Evolutionary conservation across 2,329 filamentous ascomycete species (phyloP), one percentile per base, ranked within the genome.

Genomic region (Ophiostoma piceae): DNA sequence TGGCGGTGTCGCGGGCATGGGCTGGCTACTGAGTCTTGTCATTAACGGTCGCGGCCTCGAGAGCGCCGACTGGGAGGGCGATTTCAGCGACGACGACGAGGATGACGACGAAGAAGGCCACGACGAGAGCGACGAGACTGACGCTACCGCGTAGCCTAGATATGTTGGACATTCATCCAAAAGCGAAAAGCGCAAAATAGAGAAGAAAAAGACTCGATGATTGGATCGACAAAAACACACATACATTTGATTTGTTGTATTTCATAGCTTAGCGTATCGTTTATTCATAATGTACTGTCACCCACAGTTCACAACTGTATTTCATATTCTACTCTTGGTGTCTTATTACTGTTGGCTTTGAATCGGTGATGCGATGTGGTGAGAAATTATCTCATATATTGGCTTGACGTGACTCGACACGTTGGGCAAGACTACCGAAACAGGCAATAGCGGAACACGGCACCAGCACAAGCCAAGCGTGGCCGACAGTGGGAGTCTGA

Each of bases 11-110:
- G 87, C 92, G 0, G 88, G 96, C 41, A 71, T 93, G 0, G 95
- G 94, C 0, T 97, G 94, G 81, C 72, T 92, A 1, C 82, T 92
- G 37, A 94, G 91, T 71, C 88, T 94, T 71, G 89, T 90, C 0
- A 94, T 98, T 73, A 84, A 87, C 14, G 89, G 90, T 1, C 79
- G 80, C 1, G 83, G 82, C 0, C 79, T 90, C 0, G 87, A 90
- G 76, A 88, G 87, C 72, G 85, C 82, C 3, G 87, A 88, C 67
- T 85, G 81, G 79, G 72, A 76, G 3, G 80, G 81, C 26, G 79
- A 78, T 2, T 78, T 77, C 2, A 77, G 77, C 12, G 77, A 79
- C 3, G 37, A 47, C 12, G 39, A 43, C 32, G 80, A 79, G 2
- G 77, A 77, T 1, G 74, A 78, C 1, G 80, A 79, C 2, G 77